Evolutionary conservation across 805 yeast species (phyloP), one percentile per base, ranked within the genome.

Genomic region (Yamadazyma scolyti): DNA sequence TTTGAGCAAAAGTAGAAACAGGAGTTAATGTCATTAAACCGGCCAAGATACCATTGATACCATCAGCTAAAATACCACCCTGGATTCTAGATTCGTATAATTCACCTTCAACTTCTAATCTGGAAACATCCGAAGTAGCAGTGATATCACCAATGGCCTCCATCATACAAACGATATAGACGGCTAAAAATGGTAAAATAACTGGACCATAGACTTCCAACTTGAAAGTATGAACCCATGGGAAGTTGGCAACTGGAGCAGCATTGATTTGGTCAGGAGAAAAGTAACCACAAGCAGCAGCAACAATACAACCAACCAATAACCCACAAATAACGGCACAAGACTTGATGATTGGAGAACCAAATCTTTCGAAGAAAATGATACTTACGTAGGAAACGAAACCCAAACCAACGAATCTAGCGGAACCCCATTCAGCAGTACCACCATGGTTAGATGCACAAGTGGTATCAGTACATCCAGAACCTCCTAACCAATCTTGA

Each of bases 121-220:
- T 69, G 6, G 95, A 84, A 13, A 89, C 96, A 57, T 88, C 97
- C 36, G 86, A 82, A 25, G 96, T 85, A 20, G 96, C 96, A 19
- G 96, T 86, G 52, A 88, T 82, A 58, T 88, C 96, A 56, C 96
- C 96, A 51, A 88, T 86, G 33, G 95, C 83, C 65, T 89, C 96
- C 87, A 87, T 86, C 76, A 85, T 82, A 46, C 84, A 61, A 16
- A 81, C 86, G 19, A 88, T 68, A 54, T 78, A 88, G 27, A 87
- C 82, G 1, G 96, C 94, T 35, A 88, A 60, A 64, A 85, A 73
- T 4, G 96, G 96, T 31, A 88, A 61, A 5, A 88, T 93, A 2
- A 82, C 76, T 1, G 96, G 96, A 2, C 85, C 96, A 48, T 88
- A 85, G 5, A 88, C 75, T 23, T 65, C 57, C 32, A 87, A 67